Base-by-base conservation (phyloP, 371 early-diverging fungal species). In the Rhizopus stolonifer region DNA sequence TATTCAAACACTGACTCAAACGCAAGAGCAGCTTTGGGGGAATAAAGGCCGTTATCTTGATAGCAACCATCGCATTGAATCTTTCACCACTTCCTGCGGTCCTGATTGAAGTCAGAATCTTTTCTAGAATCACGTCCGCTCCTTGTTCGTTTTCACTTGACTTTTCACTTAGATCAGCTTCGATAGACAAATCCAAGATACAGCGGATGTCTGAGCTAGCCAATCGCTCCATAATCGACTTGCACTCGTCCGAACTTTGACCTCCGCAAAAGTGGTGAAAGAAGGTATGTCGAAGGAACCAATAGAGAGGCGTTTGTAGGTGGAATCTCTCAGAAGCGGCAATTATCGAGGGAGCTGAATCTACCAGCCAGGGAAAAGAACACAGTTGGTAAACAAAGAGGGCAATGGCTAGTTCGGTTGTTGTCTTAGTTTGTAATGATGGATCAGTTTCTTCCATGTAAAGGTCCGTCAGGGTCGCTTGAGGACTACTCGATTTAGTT, bases 221-320 rank as follows among this genome's bases (percentile, higher is more conserved):
- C 49, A 95, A 79, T 18, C 61, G 45, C 33, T 80, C 79, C 92
- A 98, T 94, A 14, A 85, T 85, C n/a, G 86, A 84, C 7, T 85
- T 72, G 52, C 94, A 90, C 60, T 95, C 95, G 10, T 83, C 84
- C 25, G 89, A 79, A 13, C 87, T 86, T 70, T 98, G 96, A 52
- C 98, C 98, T 33, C 94, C 96, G 64, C 94, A 94, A 69, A 96
- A 96, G 56, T 92, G 91, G 23, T 78, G 79, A 72, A 94, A 96
- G 72, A 95, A 92, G 13, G 95, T 93, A 32, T 80, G 76, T 67
- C 85, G 86, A 51, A 95, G 74, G 14, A 90, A 64, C 64, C 80
- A 83, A 64, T 92, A 82, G 10, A 81, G 69, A 6, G 79, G 76
- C 1, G 69, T 55, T 18, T 80, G 65, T 31, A 91, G 46, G n/a